These are phyloP conservation scores for Diddensiella caesifluorescens DNA, from an alignment of 805 yeast species.

Conservation along the genomic window DNA sequence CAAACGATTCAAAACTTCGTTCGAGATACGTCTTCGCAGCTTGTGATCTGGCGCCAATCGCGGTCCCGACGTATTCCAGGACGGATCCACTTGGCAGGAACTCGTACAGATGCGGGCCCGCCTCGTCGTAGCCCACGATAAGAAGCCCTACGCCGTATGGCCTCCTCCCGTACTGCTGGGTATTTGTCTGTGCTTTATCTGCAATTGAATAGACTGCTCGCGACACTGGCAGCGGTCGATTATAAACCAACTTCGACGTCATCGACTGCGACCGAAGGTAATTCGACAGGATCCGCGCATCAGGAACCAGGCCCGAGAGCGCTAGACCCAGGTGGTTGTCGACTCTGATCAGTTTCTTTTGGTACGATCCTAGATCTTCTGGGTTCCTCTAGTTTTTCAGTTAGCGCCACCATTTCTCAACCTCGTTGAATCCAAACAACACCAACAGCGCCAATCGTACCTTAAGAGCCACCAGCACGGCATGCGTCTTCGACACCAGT, in stretches of 20 bases:
- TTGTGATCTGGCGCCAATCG: slow-evolving; percentile 98
- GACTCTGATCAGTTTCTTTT: slow-evolving; percentile 83
- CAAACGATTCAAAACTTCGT: slow-evolving; percentile 67
- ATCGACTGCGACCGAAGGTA: slow-evolving; percentile 87
- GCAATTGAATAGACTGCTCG: slow-evolving; percentile 83
- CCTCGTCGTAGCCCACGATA: slow-evolving; percentile 84
- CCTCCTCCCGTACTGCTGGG: slow-evolving; percentile 92
- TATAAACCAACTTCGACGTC: slow-evolving; percentile 76
- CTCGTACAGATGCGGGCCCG: slow-evolving; percentile 91
- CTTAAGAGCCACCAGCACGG: slow-evolving; percentile 87
- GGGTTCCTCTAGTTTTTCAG: slow-evolving; percentile 59
- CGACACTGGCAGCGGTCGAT: slow-evolving; percentile 77
- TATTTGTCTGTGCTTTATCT: slow-evolving; percentile 94
- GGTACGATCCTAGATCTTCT: slow-evolving; percentile 95
- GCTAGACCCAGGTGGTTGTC: slow-evolving; percentile 95
- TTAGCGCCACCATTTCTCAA: slow-evolving; percentile 41
- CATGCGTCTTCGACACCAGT: slow-evolving; percentile 75
- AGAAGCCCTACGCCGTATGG: slow-evolving; percentile 97
- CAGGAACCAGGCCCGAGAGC: slow-evolving; percentile 96
- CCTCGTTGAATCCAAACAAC: not conserved
- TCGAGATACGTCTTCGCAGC: slow-evolving; percentile 96
- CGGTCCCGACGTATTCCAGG: slow-evolving; percentile 85
- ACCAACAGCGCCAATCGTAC: slow-evolving; percentile 20
- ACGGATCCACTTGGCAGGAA: slow-evolving; percentile 95
- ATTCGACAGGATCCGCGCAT: slow-evolving; percentile 89